phyloP scores from a whole-genome alignment of 768 basidiomycete genomes.

The Clathrus columnatus region DNA sequence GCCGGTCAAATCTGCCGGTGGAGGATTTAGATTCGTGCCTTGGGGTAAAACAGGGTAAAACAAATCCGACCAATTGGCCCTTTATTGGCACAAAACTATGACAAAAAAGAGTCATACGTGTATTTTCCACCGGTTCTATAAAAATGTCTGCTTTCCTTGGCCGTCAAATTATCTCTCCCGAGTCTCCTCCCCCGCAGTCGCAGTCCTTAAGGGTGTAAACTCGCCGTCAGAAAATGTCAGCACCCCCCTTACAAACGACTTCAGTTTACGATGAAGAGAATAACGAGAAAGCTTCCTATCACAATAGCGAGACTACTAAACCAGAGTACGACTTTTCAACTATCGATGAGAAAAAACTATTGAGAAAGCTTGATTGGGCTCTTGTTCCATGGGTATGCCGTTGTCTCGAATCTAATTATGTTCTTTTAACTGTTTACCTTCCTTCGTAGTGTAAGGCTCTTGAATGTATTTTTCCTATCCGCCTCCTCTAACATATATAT shows the following conservation, averaged over 20 bases:
- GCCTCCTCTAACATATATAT: slow-evolving; percentile 1
- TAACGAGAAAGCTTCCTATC: slow-evolving; percentile 13
- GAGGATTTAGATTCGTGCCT: background rate
- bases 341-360: slow-evolving; percentile 58
- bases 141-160: background rate
- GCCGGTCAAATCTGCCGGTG: background rate
- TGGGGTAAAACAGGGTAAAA: background rate
- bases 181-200: background rate
- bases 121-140: background rate
- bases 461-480: background rate
- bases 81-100: background rate
- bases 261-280: slow-evolving; percentile 13
- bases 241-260: background rate
- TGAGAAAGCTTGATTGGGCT: slow-evolving; percentile 62
- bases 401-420: background rate
- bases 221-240: background rate
- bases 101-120: background rate
- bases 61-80: background rate
- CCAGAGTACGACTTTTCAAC: slow-evolving; percentile 47
- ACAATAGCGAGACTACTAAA: background rate
- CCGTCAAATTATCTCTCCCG: too few species aligned
- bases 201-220: background rate
- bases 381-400: slow-evolving; percentile 51
- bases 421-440: background rate
- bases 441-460: background rate